A percentile compares a stretch with the other conserved stretches of the same genome.
These are phyloP conservation scores for Coprinopsis strossmayeri DNA, from an alignment of 768 basidiomycete species.

Conservation along the genomic window DNA sequence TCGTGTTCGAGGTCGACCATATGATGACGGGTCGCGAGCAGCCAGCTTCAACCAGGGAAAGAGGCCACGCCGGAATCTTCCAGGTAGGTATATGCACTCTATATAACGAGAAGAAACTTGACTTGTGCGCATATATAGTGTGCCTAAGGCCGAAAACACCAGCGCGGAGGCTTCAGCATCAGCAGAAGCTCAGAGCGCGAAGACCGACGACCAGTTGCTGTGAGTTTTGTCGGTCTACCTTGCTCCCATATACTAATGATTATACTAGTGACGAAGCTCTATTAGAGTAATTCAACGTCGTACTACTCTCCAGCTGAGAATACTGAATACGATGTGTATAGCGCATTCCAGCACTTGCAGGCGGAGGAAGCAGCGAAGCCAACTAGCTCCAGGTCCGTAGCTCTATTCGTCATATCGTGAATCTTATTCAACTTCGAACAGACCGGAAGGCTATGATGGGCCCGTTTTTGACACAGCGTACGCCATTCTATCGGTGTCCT, in stretches of 20 bases:
- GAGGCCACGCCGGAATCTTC: neutral
- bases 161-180: neutral
- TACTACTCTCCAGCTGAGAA: neutral
- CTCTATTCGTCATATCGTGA: neutral
- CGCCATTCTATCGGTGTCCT: neutral
- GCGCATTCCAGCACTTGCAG: slow-evolving; percentile 3
- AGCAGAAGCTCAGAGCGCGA: neutral
- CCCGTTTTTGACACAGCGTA: slow-evolving; percentile 1
- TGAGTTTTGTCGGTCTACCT: neutral
- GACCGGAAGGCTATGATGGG: neutral
- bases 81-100: neutral
- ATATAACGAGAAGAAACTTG: neutral
- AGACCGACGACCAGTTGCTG: slow-evolving; percentile 1
- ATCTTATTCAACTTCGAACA: neutral
- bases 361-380: neutral
- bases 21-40: neutral
- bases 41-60: neutral
- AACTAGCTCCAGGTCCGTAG: neutral
- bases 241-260: neutral
- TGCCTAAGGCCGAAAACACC: neutral
- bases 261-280: slow-evolving; percentile 6
- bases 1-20: neutral
- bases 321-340: neutral
- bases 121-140: neutral
- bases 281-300: neutral